These are phyloP conservation scores for Elsinoe arachidis DNA, from an alignment of 2,329 filamentous ascomycete genomes.

Conservation along the genomic window DNA sequence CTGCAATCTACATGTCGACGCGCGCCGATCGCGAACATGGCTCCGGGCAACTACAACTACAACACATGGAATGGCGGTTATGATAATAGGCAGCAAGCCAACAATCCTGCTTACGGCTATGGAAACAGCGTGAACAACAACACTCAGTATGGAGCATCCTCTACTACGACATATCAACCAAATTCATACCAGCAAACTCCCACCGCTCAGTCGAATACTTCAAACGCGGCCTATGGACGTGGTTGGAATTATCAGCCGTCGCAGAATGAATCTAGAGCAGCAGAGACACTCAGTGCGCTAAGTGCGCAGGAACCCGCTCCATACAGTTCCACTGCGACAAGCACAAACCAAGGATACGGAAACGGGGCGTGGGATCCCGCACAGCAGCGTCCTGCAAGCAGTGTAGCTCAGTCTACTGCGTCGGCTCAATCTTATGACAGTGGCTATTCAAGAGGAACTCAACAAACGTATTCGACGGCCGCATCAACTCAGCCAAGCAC, in stretches of 20 bases:
- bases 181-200: conserved; percentile 13
- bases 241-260: conserved; percentile 8
- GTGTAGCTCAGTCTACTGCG: neutral
- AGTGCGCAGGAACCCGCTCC: conserved; percentile 13
- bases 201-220: neutral
- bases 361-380: neutral
- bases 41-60: neutral
- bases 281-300: conserved; percentile 16
- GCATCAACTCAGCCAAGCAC: neutral
- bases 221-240: conserved; percentile 3
- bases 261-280: conserved; percentile 15
- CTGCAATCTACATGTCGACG: neutral
- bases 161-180: neutral
- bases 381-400: conserved; percentile 1
- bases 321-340: neutral
- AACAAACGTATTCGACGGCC: neutral
- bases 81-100: conserved; percentile 2
- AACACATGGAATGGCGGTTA: neutral
- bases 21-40: conserved; percentile 1
- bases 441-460: neutral
- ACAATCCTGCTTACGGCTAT: neutral
- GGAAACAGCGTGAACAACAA: neutral
- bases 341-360: neutral
- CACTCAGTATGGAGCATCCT: conserved; percentile 5
- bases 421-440: conserved; percentile 7